Base-by-base conservation (phyloP, 2,329 filamentous ascomycete species). In the Penicillium sp. region DNA sequence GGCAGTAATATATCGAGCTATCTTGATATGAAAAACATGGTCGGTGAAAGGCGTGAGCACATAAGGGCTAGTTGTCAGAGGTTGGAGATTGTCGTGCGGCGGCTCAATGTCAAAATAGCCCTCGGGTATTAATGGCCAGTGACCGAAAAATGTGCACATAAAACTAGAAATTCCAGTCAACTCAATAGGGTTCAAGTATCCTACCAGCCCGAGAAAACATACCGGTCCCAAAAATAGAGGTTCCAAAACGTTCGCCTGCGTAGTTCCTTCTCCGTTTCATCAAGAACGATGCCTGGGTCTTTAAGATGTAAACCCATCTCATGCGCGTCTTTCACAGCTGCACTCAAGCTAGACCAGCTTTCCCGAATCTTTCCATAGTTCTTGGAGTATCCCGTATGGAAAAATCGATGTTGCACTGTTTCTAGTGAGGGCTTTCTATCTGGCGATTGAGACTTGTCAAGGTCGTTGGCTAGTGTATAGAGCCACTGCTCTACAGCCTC, bases 141-240 rank as follows among this genome's bases (percentile, higher is more conserved):
- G 46, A 29, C 46, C 46, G 18, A 49, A 39, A 10, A 49, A 49
- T 6, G 46, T 49, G 33, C 46, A 40, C 46, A 49, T 49, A 21
- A 49, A 49, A 10, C 46, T 49, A 21, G 21, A 24, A 47, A 5
- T 45, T 13, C 3, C 9, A 14, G 16, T 45, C 11, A 45, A 26
- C 11, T 14, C 23, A 26, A 3, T n/a, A 10, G 1, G 6, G 14
- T 31, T 33, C n/a, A 33, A 31, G 26, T n/a, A 18, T 11, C 33
- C 13, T 14, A 23, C 3, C 24, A 36, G 43, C 5, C 18, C 13
- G 19, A 18, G 18, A 33, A 11, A 39, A 16, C 31, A 26, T 40
- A 49, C 46, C 33, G 34, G 11, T 49, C 46, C 46, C 21, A 49
- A 14, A 49, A 29, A 39, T 49, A 49, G 5, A 49, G 11, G 24